Evolutionary conservation across 768 basidiomycete species (phyloP), one percentile per base, ranked within the genome.

Genomic region (Chiua virens): DNA sequence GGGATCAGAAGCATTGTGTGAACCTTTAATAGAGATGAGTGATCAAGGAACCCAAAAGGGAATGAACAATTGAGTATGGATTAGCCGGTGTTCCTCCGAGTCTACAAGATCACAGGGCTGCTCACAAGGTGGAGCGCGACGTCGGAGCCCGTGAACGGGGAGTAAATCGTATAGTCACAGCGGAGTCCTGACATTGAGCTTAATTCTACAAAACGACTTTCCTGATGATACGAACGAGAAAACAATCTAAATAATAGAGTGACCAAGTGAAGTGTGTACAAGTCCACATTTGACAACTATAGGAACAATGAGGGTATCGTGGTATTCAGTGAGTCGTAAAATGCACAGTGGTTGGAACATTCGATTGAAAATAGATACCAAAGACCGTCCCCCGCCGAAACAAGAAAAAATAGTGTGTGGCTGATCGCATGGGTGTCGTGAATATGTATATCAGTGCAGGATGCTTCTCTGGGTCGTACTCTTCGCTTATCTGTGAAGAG

Each of bases 251-350:
- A 56, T 58, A 62, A 47, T 52, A 43, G 36, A 42, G 43, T 38
- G 49, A 54, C 25, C 13, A 30, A 10, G 21, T 46, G 30, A 53
- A 38, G 35, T 59, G 59, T 68, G 53, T 56, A 61, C 50, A 53
- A 56, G 60, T 64, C 62, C 56, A 48, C 45, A 28, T 45, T 49
- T 56, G 55, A 64, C 50, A 59, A 57, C 49, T 66, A 66, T 66
- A 56, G 57, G 52, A 58, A 67, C 59, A 54, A 58, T 67, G 67
- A 59, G 69, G 68, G 68, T 71, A 71, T 71, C 53, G 37, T 62
- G 61, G 56, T 68, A 66, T 68, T 63, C 57, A 55, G 50, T 65
- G 65, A 49, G 60, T 56, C 36, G 40, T 64, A 54, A 57, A 55
- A 63, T 68, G 68, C 61, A 70, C 61, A 68, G 30, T 57, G 53